Conservation (phyloP, 2,329 filamentous ascomycete species). For the Aspergillus sp. region DNA sequence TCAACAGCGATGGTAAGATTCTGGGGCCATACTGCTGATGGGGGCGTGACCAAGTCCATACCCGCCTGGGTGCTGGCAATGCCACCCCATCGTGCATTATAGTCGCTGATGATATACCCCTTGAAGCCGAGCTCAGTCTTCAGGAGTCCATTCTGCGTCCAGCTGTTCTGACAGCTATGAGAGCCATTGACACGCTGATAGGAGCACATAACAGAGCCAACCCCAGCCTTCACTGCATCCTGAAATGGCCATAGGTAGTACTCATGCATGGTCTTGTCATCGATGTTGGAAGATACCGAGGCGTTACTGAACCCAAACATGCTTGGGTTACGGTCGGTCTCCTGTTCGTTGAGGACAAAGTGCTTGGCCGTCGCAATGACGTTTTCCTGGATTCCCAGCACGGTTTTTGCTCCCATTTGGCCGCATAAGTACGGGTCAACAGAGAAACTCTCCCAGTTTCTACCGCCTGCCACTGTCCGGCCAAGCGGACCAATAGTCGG, state of each 20-base stretch:
- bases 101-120: constrained; percentile 75
- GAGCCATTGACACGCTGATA: constrained; percentile 63
- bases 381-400: constrained; percentile 38
- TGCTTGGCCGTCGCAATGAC: constrained; percentile 45
- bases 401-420: constrained; percentile 30
- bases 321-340: constrained; percentile 31
- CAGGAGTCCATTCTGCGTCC: constrained; percentile 68
- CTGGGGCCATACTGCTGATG: constrained; percentile 28
- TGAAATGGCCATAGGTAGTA: constrained; percentile 63
- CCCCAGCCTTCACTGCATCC: constrained; percentile 55
- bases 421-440: constrained; percentile 39
- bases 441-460: constrained; percentile 43
- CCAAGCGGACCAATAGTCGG: constrained; percentile 39
- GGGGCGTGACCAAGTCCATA: constrained; percentile 79
- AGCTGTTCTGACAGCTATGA: constrained; percentile 73
- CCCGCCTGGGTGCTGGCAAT: constrained; percentile 64
- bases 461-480: constrained; percentile 34
- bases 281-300: constrained; percentile 58
- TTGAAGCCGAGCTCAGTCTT: constrained; percentile 79
- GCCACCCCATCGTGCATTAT: constrained; percentile 69
- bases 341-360: constrained; percentile 59
- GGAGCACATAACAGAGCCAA: constrained; percentile 57
- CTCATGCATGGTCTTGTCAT: constrained; percentile 63
- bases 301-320: too few species aligned
- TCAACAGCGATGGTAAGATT: constrained; percentile 52